These are phyloP conservation scores for Aspergillus clavatus DNA, from an alignment of 2,329 filamentous ascomycete genomes.

Conservation along the genomic window DNA sequence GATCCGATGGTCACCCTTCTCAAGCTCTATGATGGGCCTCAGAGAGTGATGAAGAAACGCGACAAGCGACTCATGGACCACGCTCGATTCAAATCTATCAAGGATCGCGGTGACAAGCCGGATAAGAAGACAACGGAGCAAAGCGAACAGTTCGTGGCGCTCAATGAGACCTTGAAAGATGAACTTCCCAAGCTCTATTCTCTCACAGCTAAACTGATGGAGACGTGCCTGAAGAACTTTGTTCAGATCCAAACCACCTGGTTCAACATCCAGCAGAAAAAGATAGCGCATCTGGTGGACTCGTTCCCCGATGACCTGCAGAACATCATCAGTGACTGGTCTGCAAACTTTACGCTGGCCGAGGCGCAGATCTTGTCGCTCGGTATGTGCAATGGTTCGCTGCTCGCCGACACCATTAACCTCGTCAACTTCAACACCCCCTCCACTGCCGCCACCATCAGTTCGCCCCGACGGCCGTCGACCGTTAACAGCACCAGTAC, in stretches of 20 bases:
- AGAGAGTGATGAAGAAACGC: constrained; percentile 87
- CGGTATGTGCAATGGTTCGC: constrained; percentile 69
- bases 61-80: constrained; percentile 89
- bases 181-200: constrained; percentile 80
- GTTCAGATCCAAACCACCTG: constrained; percentile 78
- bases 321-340: constrained; percentile 73
- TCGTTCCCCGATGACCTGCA: constrained; percentile 62
- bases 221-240: constrained; percentile 76
- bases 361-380: constrained; percentile 68
- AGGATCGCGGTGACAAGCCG: constrained; percentile 75
- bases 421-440: constrained; percentile 58
- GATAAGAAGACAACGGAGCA: constrained; percentile 81
- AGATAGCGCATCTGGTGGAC: constrained; percentile 69
- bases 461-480: constrained; percentile 47
- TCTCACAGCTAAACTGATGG: constrained; percentile 77
- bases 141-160: constrained; percentile 81
- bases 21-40: constrained; percentile 75
- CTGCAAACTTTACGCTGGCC: constrained; percentile 70
- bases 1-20: constrained; percentile 76
- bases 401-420: constrained; percentile 56
- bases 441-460: constrained; percentile 32
- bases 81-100: constrained; percentile 71
- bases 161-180: constrained; percentile 90
- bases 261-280: constrained; percentile 78
- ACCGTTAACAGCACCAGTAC: constrained; percentile 49